Evolutionary conservation across 148 eudicot species (phyloP).

Genomic region (Cornus kousa): DNA sequence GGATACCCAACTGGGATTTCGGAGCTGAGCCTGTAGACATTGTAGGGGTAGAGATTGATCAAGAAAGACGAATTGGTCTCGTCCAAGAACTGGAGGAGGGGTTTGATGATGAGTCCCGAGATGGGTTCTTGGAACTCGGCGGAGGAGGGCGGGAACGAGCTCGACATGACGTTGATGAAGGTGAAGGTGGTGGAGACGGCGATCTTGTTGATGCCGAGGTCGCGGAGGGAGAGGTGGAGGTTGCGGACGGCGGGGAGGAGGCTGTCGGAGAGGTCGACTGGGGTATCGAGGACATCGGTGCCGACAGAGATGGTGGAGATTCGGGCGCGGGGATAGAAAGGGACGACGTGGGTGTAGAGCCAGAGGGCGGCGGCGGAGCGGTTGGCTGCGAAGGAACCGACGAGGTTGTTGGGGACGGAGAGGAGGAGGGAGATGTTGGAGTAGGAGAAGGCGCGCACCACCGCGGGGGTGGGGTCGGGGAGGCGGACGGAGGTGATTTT

Average conservation of each 20-base stretch:
- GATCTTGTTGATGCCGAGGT: constrained; percentile 51
- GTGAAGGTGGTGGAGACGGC: constrained; percentile 72
- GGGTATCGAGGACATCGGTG: constrained; percentile 24
- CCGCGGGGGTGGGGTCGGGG: constrained; percentile 40
- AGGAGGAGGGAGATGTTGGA: constrained; percentile 67
- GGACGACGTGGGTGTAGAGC: constrained; percentile 62
- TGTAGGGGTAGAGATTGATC: constrained; percentile 61
- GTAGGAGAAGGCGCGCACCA: constrained; percentile 65
- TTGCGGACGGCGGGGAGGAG: constrained; percentile 64
- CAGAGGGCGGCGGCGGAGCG: constrained; percentile 54
- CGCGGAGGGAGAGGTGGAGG: constrained; percentile 41
- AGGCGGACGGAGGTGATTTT: constrained; percentile 54
- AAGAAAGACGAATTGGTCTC: constrained; percentile 67
- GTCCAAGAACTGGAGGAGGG: constrained; percentile 50
- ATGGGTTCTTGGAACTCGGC: constrained; percentile 59
- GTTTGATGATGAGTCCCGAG: constrained; percentile 36
- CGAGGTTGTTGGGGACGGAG: constrained; percentile 60
- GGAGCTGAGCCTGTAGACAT: constrained; percentile 27
- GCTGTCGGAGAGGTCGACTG: constrained; percentile 24
- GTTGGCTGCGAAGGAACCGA: constrained; percentile 56
- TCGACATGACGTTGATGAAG: constrained; percentile 35
- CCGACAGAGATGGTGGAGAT: constrained; percentile 69
- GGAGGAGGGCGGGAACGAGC: constrained; percentile 72
- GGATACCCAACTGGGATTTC: constrained; percentile 71
- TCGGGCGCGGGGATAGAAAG: constrained; percentile 81